Evolutionary conservation across 768 basidiomycete genomes (phyloP).

Genomic region (Leccinum pellstonianum): DNA sequence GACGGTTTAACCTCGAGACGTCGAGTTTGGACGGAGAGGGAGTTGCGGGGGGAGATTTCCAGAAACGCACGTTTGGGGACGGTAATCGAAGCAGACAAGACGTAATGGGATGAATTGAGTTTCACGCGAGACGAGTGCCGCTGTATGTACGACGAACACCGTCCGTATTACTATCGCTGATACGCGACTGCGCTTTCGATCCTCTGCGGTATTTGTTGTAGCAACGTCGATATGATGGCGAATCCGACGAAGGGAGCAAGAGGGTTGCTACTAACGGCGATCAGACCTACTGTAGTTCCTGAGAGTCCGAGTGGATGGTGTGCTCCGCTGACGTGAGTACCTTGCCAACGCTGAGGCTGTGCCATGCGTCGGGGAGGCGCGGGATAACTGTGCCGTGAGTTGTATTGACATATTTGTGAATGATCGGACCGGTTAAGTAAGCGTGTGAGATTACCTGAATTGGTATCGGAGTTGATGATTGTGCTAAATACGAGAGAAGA

Average conservation of each 20-base stretch:
- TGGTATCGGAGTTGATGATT: slow-evolving; percentile 1
- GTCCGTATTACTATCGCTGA: not conserved
- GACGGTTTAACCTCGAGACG: not conserved
- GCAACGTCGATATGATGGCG: not conserved
- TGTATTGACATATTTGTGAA: slow-evolving; percentile 13
- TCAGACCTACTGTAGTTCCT: not conserved
- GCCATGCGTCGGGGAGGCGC: not conserved
- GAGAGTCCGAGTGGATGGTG: not conserved
- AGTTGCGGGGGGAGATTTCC: not conserved
- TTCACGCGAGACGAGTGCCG: not conserved
- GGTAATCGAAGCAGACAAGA: not conserved
- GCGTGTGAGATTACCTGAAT: slow-evolving; percentile 21
- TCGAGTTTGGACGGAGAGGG: not conserved
- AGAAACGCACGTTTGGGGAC: not conserved
- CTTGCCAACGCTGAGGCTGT: not conserved
- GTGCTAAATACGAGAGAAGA: slow-evolving; percentile 31
- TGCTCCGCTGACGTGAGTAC: not conserved
- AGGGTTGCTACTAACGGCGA: no score
- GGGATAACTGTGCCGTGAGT: slow-evolving; percentile 15
- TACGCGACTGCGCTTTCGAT: no score
- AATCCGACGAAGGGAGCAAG: not conserved
- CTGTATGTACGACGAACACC: not conserved
- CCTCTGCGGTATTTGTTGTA: not conserved
- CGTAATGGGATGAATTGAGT: not conserved
- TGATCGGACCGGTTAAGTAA: slow-evolving; percentile 30